phyloP scores from a whole-genome alignment of 768 basidiomycete genomes.

The Tulasnella calospora region DNA sequence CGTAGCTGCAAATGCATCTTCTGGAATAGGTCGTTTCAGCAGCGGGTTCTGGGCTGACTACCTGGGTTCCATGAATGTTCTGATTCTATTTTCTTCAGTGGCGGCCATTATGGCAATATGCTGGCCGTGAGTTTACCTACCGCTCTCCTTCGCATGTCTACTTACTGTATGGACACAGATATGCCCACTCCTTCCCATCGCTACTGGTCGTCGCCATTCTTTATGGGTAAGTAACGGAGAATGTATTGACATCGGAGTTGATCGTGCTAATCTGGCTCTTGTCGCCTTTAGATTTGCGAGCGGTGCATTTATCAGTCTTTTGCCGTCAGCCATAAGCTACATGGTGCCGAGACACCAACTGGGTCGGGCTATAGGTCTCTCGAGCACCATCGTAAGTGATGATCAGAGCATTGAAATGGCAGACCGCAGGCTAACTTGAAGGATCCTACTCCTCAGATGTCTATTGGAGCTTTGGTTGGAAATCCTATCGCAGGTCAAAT shows the following conservation, averaged over 20 bases:
- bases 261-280: too few species aligned
- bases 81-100: conserved; percentile 55
- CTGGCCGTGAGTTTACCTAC: conserved; percentile 55
- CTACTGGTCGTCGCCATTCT: conserved; percentile 53
- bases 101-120: conserved; percentile 57
- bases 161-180: not conserved
- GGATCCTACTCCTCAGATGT: not conserved
- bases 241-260: too few species aligned
- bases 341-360: conserved; percentile 23
- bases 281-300: conserved; percentile 47
- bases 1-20: conserved; percentile 33
- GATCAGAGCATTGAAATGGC: not conserved
- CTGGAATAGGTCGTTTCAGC: conserved; percentile 33
- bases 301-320: conserved; percentile 46
- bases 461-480: conserved; percentile 26
- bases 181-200: conserved; percentile 36
- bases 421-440: not conserved
- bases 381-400: conserved; percentile 17
- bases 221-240: conserved; percentile 53
- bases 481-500: conserved; percentile 28
- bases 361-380: conserved; percentile 27
- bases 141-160: not conserved
- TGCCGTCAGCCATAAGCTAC: conserved; percentile 24
- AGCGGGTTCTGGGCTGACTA: conserved; percentile 34
- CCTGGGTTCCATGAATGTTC: conserved; percentile 58